Base-by-base conservation (phyloP, 2,329 filamentous ascomycete species). In the Arthrobotrys iridis region DNA sequence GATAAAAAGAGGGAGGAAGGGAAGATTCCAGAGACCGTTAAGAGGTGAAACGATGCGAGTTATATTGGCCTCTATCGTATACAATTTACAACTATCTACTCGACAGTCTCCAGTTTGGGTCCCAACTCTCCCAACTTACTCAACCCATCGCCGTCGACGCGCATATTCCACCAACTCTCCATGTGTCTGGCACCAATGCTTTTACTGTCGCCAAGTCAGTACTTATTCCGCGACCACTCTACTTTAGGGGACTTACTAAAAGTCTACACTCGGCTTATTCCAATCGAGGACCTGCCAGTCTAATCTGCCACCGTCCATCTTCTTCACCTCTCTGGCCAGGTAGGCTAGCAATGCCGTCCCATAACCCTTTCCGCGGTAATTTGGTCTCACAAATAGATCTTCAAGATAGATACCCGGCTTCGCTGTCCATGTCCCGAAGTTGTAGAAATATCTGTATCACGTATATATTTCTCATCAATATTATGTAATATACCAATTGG, bases 211-310 rank as follows among this genome's bases (percentile, higher is more conserved):
- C 7, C 1, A 18, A 22, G 58, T 77, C 28, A 72, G 62, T 57
- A 48, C 57, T 18, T 13, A 1, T 35, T 20, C 20, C 4, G 15
- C 5, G 13, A 10, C 30, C 5, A 13, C 3, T 26, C 22, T 11
- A n/a, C 5, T 24, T 8, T 15, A 18, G 11, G 15, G 8, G 26
- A 64, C 76, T 76, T 57, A 77, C 76, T 98, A 98, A 80, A 98
- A 97, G 79, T 89, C 85, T 83, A 98, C 91, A 81, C 91, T 93
- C 5, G 92, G 91, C 84, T 92, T 88, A 81, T 98, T 98, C 93
- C 93, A 97, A 83, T 92, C 94, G 79, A 97, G 83, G 77, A 97
- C 95, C 78, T 87, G 89, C 94, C 94, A 98, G 81, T 98, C 93
- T 65, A 98, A 83, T 71, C 94, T 86, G 5, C 86, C 89, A 0